phyloP scores from a whole-genome alignment of 169 alveolate genomes.

The Babesia bovis region DNA sequence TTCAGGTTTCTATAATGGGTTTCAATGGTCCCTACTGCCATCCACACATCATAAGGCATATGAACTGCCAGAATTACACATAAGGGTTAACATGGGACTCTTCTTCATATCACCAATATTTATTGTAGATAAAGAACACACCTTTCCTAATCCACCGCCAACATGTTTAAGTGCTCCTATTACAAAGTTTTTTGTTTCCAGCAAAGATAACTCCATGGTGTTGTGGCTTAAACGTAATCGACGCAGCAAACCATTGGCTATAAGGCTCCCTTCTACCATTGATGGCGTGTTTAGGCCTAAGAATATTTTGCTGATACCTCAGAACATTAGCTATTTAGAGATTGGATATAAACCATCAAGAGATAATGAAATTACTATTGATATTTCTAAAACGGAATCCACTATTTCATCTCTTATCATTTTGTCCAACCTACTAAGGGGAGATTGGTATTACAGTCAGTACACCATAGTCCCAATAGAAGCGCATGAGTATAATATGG shows the following conservation, averaged over 20 bases:
- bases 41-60: neutral
- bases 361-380: neutral
- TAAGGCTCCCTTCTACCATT: neutral
- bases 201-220: neutral
- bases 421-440: slow-evolving; percentile 4
- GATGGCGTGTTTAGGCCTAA: neutral
- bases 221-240: neutral
- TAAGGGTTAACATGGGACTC: neutral
- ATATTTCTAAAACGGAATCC: neutral
- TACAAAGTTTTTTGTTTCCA: neutral
- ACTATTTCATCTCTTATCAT: neutral
- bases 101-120: neutral
- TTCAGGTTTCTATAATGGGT: neutral
- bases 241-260: neutral
- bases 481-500: neutral
- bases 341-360: neutral
- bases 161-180: neutral
- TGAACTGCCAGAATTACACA: neutral
- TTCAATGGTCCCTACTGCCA: neutral
- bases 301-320: neutral
- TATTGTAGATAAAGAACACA: neutral
- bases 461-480: neutral
- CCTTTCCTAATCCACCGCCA: neutral
- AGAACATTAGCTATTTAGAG: neutral
- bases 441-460: slow-evolving; percentile 7